Evolutionary conservation across 768 basidiomycete species (phyloP), one percentile per base, ranked within the genome.

Genomic region (Tricholoma flavovirens): DNA sequence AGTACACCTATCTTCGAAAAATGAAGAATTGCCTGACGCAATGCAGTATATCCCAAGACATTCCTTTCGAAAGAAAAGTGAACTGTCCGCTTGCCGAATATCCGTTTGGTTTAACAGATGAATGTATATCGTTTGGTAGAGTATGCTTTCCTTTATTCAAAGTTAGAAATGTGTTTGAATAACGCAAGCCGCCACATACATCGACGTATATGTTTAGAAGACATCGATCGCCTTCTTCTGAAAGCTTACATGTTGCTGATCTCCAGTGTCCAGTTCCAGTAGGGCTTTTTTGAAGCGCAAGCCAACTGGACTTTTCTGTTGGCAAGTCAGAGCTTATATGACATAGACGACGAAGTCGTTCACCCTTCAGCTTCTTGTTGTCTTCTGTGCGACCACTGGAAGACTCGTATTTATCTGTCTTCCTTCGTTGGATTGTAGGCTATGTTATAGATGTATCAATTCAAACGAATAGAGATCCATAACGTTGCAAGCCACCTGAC

Each of bases 31-130:
- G 49, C 51, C 77, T 61, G 61, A 87, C 88, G 77, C 75, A 24
- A 75, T 73, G 61, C 82, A 83, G 62, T 82, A 83, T 59, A 95
- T 82, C 12, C 83, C 83, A 38, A 94, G 68, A 64, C 88, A 90
- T 63, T 90, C 79, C 61, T 88, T 86, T 43, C 85, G 79, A 62
- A 83, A 83, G 68, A 93, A 90, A 6, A 93, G 67, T 0, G 91
- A 92, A 51, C 76, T 77, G 65, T 94, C 88, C 26, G 82, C 80
- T 33, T 75, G 76, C n/a, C 88, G 83, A 58, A 95, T 85, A 66
- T 93, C 91, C 29, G 89, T 89, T 63, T 90, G 86, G 58, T 83
- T 78, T 49, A 92, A 75, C 46, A 85, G 73, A 65, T 92, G 86
- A 55, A 90, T 74, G 65, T 83, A 83, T 53, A 90, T 74, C 8